A percentile compares a stretch with the other conserved stretches of the same genome.
Evolutionary conservation across 768 basidiomycete genomes (phyloP).

Genomic region (Mycena vitilis): DNA sequence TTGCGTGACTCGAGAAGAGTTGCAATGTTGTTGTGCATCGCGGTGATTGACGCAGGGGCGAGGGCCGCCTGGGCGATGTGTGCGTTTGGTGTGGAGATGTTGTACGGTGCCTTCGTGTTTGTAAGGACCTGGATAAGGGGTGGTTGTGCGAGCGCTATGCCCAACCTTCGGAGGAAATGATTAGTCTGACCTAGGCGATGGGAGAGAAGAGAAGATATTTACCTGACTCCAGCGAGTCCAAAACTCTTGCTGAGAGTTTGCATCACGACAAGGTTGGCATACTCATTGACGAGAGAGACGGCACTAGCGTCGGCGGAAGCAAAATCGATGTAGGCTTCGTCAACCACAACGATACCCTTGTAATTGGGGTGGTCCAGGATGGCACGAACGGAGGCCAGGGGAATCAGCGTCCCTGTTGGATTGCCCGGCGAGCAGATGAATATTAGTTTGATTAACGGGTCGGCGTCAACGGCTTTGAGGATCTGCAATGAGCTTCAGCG

Average conservation of each 20-base stretch:
- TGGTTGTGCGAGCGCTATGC: conserved; percentile 90
- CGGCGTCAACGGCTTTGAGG: conserved; percentile 72
- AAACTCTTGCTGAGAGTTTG: conserved; percentile 98
- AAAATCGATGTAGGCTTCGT: conserved; percentile 99
- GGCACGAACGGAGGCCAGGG: conserved; percentile 72
- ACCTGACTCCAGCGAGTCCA: conserved; percentile 96
- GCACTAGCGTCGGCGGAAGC: conserved; percentile 72
- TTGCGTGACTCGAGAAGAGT: conserved; percentile 70
- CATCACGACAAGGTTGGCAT: conserved; percentile 92
- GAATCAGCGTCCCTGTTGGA: conserved; percentile 90
- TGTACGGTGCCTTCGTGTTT: conserved; percentile 98
- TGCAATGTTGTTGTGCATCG: conserved; percentile 74
- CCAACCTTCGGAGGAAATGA: conserved; percentile 66
- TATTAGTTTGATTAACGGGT: conserved; percentile 88
- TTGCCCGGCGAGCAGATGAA: conserved; percentile 98
- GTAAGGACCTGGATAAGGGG: conserved; percentile 90
- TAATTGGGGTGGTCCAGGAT: conserved; percentile 84
- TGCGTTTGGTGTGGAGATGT: conserved; percentile 92
- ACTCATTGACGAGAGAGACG: conserved; percentile 77
- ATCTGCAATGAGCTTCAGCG: conserved; percentile 57
- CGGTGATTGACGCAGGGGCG: conserved; percentile 66
- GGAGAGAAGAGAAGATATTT: conserved; percentile 39
- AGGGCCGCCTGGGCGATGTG: conserved; percentile 84
- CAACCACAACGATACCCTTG: conserved; percentile 93
- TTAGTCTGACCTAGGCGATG: not conserved